A percentile compares a stretch with the other conserved stretches of the same genome.
These are phyloP conservation scores for Phaffomyces thermotolerans DNA, from an alignment of 805 yeast genomes.

Conservation along the genomic window DNA sequence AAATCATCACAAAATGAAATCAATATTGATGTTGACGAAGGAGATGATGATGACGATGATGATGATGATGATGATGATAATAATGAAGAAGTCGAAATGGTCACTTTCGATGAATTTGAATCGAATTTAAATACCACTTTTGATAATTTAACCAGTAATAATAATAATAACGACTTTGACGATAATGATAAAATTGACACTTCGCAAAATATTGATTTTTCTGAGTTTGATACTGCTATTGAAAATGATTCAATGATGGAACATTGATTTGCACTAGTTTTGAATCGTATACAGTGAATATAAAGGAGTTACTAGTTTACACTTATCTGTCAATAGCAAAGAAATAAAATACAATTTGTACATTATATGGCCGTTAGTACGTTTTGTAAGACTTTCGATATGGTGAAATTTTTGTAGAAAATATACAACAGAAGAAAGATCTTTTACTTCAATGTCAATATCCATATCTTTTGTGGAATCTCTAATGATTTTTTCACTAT, in stretches of 20 bases:
- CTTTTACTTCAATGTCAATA: too few species aligned
- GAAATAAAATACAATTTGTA: too few species aligned
- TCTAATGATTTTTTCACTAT: too few species aligned
- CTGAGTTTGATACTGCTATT: not conserved
- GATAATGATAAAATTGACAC: not conserved
- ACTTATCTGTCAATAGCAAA: too few species aligned
- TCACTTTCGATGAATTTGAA: constrained; percentile 1
- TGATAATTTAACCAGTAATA: not conserved
- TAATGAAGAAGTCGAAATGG: not conserved
- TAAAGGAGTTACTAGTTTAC: too few species aligned
- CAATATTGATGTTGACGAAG: not conserved
- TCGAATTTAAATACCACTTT: not conserved
- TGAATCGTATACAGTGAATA: too few species aligned
- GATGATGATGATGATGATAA: not conserved
- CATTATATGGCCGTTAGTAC: too few species aligned
- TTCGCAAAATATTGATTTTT: not conserved
- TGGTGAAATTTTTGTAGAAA: too few species aligned
- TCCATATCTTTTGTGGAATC: too few species aligned
- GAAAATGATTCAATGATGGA: not conserved
- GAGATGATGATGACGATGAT: not conserved
- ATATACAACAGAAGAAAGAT: too few species aligned
- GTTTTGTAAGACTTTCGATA: too few species aligned
- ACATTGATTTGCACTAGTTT: too few species aligned
- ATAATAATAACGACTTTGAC: not conserved
- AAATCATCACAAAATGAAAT: not conserved